Conservation (phyloP, 1,284 basidiomycete genomes). For the Moesziomyces sp. region DNA sequence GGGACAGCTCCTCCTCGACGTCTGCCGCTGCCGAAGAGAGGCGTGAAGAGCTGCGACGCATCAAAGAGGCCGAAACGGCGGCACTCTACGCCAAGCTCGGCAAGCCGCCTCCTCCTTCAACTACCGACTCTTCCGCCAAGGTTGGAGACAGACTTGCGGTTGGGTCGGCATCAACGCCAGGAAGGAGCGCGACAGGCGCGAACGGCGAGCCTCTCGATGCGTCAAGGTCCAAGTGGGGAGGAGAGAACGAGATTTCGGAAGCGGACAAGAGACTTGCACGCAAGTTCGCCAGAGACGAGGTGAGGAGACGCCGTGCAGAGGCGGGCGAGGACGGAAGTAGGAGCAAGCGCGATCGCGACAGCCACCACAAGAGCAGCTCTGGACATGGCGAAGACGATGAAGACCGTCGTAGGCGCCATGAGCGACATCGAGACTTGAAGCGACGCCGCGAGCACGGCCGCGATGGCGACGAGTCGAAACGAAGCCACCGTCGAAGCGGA, state of each 20-base stretch:
- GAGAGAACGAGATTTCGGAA: slow-evolving; percentile 18
- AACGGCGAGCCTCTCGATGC: slow-evolving; percentile 36
- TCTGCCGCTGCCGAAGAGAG: slow-evolving; percentile 36
- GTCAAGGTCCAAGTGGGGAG: slow-evolving; percentile 23
- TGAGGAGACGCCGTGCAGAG: slow-evolving; percentile 26
- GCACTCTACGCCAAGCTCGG: slow-evolving; percentile 56
- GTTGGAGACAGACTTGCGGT: slow-evolving; percentile 36
- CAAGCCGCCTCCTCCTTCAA: slow-evolving; percentile 15
- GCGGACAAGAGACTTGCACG: slow-evolving; percentile 54
- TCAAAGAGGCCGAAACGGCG: slow-evolving; percentile 62
- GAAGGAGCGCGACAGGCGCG: slow-evolving; percentile 39
- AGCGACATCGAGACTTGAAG: slow-evolving; percentile 6
- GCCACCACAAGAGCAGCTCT: slow-evolving; percentile 8
- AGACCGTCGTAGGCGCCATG: slow-evolving; percentile 9
- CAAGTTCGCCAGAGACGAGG: slow-evolving; percentile 46
- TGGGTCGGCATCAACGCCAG: slow-evolving; percentile 21
- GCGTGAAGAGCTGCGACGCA: slow-evolving; percentile 51
- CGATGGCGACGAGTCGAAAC: slow-evolving; percentile 11
- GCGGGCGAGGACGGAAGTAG: slow-evolving; percentile 33
- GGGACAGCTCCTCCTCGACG: slow-evolving; percentile 28
- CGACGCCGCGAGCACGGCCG: slow-evolving; percentile 10
- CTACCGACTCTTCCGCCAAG: background rate
- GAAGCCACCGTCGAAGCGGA: slow-evolving; percentile 6
- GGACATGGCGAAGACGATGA: slow-evolving; percentile 5
- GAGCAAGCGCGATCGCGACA: slow-evolving; percentile 1